Base-by-base conservation (phyloP, 2,329 filamentous ascomycete species). In the Elsinoe ampelina region DNA sequence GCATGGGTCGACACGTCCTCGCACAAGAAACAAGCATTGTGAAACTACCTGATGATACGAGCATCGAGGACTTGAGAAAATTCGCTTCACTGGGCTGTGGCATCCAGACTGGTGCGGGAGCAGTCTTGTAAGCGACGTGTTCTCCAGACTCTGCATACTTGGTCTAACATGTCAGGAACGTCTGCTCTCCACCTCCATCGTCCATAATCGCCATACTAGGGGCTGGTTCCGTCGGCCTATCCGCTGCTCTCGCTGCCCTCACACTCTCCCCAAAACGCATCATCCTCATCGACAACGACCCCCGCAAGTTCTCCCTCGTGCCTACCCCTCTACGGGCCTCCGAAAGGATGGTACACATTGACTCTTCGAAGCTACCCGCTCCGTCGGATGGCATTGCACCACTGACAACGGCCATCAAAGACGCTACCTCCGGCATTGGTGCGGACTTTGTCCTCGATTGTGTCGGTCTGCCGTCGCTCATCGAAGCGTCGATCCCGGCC, bases 1-100 rank as follows among this genome's bases (percentile, higher is more conserved):
- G 60, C 45, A 65, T 66, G 55, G 60, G 60, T 10, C 63, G 62
- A 10, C 38, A 61, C 26, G 62, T 59, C 20, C 38, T 65, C 12
- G 62, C 62, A 6, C 63, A 64, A 35, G 62, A 64, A 47, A 61
- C 58, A 20, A 61, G 59, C 6, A 57, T 64, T 3, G 52, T 64
- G 5, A 61, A 62, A 11, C 62, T 57, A 0, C 62, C 59, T 17
- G 52, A 55, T 20, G 57, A 64, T 20, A 60, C 62, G 13, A 57
- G 60, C 47, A 57, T 61, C 17, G 62, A 65, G 19, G 64, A 65
- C 26, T 36, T 65, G 57, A 61, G 63, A 39, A 34, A 61, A 17
- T 63, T 65, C 57, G 61, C 63, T 3, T 58, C 63, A 1, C 39
- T 64, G 3, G 64, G 65, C 35, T 66, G 64, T 54, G 65, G 65